Conservation (phyloP, 2,329 filamentous ascomycete genomes). For the Cladosporium sp. region DNA sequence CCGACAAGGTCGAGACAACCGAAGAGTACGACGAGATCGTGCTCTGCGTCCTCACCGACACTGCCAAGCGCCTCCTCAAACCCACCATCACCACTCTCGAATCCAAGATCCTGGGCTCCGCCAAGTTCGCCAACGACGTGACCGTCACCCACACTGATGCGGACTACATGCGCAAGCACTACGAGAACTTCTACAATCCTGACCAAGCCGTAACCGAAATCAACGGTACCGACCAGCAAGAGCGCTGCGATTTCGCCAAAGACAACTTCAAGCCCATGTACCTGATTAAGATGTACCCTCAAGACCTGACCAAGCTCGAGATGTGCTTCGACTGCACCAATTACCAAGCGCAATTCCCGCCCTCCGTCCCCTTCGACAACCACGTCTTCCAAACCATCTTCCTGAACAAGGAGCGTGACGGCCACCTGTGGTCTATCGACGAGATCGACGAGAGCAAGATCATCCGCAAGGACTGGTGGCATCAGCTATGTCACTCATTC, state of each 20-base stretch:
- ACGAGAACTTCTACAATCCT: constrained; percentile 57
- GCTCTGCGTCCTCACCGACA: constrained; percentile 57
- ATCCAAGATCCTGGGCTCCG: constrained; percentile 64
- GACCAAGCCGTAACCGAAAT: constrained; percentile 42
- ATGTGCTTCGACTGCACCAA: constrained; percentile 71
- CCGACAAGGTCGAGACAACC: constrained; percentile 38
- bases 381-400: constrained; percentile 71
- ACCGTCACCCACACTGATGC: constrained; percentile 65
- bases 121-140: constrained; percentile 66
- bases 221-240: constrained; percentile 39
- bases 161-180: constrained; percentile 63
- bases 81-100: constrained; percentile 58
- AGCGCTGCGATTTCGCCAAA: constrained; percentile 42
- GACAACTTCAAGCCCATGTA: constrained; percentile 62
- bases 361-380: constrained; percentile 49
- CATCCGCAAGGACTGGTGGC: constrained; percentile 64
- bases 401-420: constrained; percentile 54
- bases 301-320: constrained; percentile 54
- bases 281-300: constrained; percentile 57
- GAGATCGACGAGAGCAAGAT: constrained; percentile 58
- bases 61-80: constrained; percentile 56
- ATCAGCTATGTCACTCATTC: constrained; percentile 61
- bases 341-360: constrained; percentile 68
- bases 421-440: constrained; percentile 55
- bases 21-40: constrained; percentile 63